Evolutionary conservation across 805 yeast species (phyloP), one percentile per base, ranked within the genome.

Genomic region (Yarrowia sp.): DNA sequence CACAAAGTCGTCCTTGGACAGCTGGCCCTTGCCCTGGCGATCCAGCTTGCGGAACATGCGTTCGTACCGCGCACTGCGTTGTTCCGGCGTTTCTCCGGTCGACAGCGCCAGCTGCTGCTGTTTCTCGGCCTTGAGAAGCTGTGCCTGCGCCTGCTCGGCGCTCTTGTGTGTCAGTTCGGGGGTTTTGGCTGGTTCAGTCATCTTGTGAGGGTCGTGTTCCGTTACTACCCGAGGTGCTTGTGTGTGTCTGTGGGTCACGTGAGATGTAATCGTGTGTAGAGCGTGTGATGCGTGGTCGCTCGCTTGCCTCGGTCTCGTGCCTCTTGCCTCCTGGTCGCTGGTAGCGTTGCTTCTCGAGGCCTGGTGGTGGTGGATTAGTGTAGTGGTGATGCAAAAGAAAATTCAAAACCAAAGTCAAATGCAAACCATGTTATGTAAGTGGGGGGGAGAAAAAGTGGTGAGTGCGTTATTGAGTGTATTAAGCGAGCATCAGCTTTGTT

Each of bases 331-430:
- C 40, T 34, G 20, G 55, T 50, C 55, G 55, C 58, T 36, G 33
- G 38, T 52, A 52, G 43, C 58, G 43, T 36, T 34, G 42, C 58
- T 52, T 38, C 33, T 55, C 50, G 46, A 40, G 63, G 24, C 30
- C 50, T 40, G 42, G 30, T 24, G 30, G 50, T 58, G 64, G 34
- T 33, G 43, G 13, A 30, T 15, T 55, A 55, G 46, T 55, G 34
- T 55, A 40, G 50, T 58, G 50, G 49, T 58, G 64, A 58, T 58
- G 64, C 64, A 58, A 43, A 43, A 58, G 50, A 43, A 58, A 58
- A 58, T 42, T 58, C 50, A 42, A 43, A 55, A 24, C 14, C 12
- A 55, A 39, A 42, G 49, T 24, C 64, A 58, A 58, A 58, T 58
- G 50, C 44, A 42, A 58, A 58, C 40, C 64, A 58, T 58, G 47